These are phyloP conservation scores for Saccharomyces uvarum DNA, from an alignment of 1,139 yeast genomes.

Conservation along the genomic window DNA sequence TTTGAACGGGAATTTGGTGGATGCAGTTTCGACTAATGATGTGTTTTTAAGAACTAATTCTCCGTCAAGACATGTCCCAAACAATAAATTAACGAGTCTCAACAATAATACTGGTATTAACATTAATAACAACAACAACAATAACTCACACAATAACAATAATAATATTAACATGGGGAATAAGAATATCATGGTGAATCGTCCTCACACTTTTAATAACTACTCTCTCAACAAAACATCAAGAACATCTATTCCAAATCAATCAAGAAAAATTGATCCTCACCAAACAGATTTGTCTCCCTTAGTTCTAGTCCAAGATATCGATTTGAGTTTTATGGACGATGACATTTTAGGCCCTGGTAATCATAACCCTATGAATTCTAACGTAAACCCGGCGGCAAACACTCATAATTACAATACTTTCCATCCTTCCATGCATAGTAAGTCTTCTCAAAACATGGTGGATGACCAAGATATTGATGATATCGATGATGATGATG, in stretches of 20 bases:
- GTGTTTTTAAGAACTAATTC: constrained; percentile 47
- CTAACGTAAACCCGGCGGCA: neutral
- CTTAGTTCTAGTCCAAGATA: constrained; percentile 3
- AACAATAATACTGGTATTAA: neutral
- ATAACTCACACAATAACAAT: neutral
- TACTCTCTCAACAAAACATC: constrained; percentile 3
- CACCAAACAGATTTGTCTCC: constrained; percentile 1
- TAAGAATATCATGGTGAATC: neutral
- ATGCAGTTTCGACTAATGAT: constrained; percentile 81
- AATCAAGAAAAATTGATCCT: constrained; percentile 2
- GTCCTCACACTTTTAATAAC: constrained; percentile 2
- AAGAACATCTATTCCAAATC: constrained; percentile 2
- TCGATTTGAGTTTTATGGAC: constrained; percentile 27
- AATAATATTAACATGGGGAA: neutral
- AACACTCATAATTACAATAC: neutral
- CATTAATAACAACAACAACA: neutral
- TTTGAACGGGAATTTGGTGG: constrained; percentile 38
- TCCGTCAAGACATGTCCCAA: neutral
- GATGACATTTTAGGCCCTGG: constrained; percentile 14
- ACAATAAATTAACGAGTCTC: neutral
- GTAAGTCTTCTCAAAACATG: constrained; percentile 8
- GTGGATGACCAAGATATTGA: constrained; percentile 15
- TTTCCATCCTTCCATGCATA: neutral
- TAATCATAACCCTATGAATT: neutral
- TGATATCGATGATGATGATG: constrained; percentile 23